Evolutionary conservation across 306 rosid genomes (phyloP), one percentile per base, ranked within the genome.

Genomic region (Sophora flavescens): DNA sequence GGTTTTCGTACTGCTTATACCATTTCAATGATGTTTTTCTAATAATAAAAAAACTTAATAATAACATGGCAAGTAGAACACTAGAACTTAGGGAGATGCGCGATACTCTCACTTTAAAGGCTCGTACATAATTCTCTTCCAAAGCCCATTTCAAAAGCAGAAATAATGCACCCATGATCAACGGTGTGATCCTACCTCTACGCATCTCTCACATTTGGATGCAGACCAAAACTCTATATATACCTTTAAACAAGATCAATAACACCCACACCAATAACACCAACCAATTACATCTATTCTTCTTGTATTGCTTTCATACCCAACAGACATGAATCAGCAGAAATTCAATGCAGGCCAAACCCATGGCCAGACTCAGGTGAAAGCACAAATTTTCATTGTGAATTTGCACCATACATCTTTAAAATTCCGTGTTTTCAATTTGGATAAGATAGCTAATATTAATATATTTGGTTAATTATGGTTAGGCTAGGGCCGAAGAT

Each of bases 251-350:
- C 62, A 67, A 57, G 16, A 70, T 28, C 56, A 36, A 38, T 5
- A 51, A 11, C 0, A 51, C 38, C 0, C 6, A 42, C 15, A 22
- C 14, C 42, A 44, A 28, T 9, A 44, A 45, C 63, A 44, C 54
- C 56, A 65, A 22, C 22, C 22, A 28, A 42, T 59, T 42, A 59
- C 0, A 66, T 61, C 59, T 44, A 61, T 70, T 30, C 2, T 59
- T 39, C 22, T 70, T 57, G 18, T 13, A 12, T 42, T 4, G 5
- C 60, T 60, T 22, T 30, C 64, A 52, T 53, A 13, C 14, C 13
- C 1, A 70, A n/a, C 65, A 79, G 72, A 83, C 7, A 92, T 92
- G 96, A 33, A 75, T 33, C 90, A 90, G 22, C 89, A 88, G 77
- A 71, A 16, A 57, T 68, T 82, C 77, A 80, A 60, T 52, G 80